These are phyloP conservation scores for Chalara sp. DNA, from an alignment of 2,329 filamentous ascomycete species.

Conservation along the genomic window DNA sequence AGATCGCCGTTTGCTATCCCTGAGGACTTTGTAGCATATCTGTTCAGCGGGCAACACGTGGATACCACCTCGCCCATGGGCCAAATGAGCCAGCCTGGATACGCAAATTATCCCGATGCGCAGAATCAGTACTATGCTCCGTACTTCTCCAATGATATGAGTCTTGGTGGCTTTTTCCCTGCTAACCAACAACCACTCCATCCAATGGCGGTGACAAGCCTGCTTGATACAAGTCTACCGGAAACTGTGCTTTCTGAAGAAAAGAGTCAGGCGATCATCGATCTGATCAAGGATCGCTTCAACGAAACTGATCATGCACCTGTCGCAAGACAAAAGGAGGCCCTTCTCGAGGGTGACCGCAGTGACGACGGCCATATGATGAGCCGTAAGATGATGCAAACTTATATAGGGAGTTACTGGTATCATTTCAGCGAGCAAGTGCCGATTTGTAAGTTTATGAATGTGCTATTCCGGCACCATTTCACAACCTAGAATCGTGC, in stretches of 20 bases:
- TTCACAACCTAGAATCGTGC: background rate
- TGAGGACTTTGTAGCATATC: slow-evolving; percentile 79
- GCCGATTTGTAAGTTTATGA: slow-evolving; percentile 52
- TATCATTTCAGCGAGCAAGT: slow-evolving; percentile 89
- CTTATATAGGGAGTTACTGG: slow-evolving; percentile 92
- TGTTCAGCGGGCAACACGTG: slow-evolving; percentile 65
- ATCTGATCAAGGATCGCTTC: slow-evolving; percentile 75
- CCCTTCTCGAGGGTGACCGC: slow-evolving; percentile 71
- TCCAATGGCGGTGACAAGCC: slow-evolving; percentile 83
- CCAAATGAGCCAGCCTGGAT: slow-evolving; percentile 41
- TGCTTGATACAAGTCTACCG: slow-evolving; percentile 72
- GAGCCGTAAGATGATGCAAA: slow-evolving; percentile 91
- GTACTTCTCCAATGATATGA: slow-evolving; percentile 41
- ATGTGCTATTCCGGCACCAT: too few relatives aligned
- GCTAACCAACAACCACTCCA: slow-evolving; percentile 50
- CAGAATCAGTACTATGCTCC: slow-evolving; percentile 41
- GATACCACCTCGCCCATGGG: slow-evolving; percentile 45
- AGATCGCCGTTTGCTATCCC: slow-evolving; percentile 83
- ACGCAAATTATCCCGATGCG: slow-evolving; percentile 47
- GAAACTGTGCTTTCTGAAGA: slow-evolving; percentile 80
- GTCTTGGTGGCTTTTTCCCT: slow-evolving; percentile 51
- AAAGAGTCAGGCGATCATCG: slow-evolving; percentile 76
- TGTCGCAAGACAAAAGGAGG: slow-evolving; percentile 67
- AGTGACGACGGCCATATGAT: slow-evolving; percentile 59
- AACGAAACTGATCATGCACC: slow-evolving; percentile 72